Percentiles rank a stretch among this genome's conserved stretches.
Evolutionary conservation across 306 rosid species (phyloP).

Genomic region (Malus sylvestris): DNA sequence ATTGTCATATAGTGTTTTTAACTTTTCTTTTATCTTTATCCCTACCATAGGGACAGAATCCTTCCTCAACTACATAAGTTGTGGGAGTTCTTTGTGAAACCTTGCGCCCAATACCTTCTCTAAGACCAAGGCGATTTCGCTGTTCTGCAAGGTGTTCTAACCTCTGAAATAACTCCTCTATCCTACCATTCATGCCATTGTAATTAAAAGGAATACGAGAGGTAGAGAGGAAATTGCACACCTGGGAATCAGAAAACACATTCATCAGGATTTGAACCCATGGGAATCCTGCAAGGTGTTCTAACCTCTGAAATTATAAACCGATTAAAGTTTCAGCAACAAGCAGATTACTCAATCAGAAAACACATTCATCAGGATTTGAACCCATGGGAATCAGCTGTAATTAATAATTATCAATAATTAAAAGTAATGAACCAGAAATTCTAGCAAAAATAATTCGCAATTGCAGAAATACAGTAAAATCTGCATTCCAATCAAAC

Average conservation of each 20-base stretch:
- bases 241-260: too few relatives aligned
- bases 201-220: not conserved
- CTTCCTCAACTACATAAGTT: not conserved
- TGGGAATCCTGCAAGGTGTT: too few relatives aligned
- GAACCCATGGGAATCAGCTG: not conserved
- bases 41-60: not conserved
- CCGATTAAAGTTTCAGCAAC: not conserved
- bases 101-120: not conserved
- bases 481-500: not conserved
- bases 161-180: not conserved
- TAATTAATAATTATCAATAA: too few relatives aligned
- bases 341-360: not conserved
- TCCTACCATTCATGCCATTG: not conserved
- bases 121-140: not conserved
- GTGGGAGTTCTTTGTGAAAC: not conserved
- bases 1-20: not conserved
- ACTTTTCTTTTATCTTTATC: not conserved
- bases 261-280: too few relatives aligned
- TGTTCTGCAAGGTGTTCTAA: not conserved
- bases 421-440: not conserved
- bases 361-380: not conserved
- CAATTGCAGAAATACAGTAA: not conserved
- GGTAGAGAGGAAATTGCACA: not conserved
- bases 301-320: not conserved
- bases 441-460: not conserved